Conservation (phyloP, 2,329 filamentous ascomycete species). For the Truncatella angustata region DNA sequence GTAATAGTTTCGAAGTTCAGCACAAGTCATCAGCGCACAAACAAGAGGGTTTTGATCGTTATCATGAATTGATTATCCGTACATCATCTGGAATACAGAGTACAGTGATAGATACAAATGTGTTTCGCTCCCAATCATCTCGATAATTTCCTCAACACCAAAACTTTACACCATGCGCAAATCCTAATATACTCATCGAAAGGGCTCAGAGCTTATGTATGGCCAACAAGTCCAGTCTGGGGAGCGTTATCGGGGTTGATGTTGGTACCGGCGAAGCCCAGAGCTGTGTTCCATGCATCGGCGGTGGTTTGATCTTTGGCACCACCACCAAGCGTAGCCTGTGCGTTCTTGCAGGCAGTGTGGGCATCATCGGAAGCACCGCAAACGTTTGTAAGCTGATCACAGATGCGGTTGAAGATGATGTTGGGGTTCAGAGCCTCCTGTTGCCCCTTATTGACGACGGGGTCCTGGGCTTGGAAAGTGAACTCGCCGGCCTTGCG, state of each 20-base stretch:
- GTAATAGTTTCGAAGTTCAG: no score
- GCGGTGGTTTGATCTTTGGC: conserved; percentile 36
- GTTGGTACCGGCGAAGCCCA: conserved; percentile 37
- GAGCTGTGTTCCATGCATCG: conserved; percentile 37
- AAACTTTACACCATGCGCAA: no score
- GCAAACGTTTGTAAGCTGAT: conserved; percentile 67
- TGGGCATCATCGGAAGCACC: conserved; percentile 59
- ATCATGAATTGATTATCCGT: conserved; percentile 6
- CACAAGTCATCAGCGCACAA: no score
- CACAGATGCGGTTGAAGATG: conserved; percentile 71
- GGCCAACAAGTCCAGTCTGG: conserved; percentile 34
- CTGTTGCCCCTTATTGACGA: conserved; percentile 60
- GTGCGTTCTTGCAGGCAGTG: conserved; percentile 48
- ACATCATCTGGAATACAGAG: neutral
- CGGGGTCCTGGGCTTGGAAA: conserved; percentile 64
- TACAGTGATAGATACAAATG: neutral
- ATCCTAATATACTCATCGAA: no score
- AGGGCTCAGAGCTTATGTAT: no score
- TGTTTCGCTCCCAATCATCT: neutral
- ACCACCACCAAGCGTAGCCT: conserved; percentile 35
- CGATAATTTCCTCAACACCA: neutral
- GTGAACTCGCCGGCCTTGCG: conserved; percentile 60
- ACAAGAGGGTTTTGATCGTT: no score
- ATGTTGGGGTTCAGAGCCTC: conserved; percentile 71
- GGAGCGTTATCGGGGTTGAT: conserved; percentile 38